These are phyloP conservation scores for Polytrichum commune DNA, from an alignment of 225 moss, liverwort and hornwort species.

Conservation along the genomic window DNA sequence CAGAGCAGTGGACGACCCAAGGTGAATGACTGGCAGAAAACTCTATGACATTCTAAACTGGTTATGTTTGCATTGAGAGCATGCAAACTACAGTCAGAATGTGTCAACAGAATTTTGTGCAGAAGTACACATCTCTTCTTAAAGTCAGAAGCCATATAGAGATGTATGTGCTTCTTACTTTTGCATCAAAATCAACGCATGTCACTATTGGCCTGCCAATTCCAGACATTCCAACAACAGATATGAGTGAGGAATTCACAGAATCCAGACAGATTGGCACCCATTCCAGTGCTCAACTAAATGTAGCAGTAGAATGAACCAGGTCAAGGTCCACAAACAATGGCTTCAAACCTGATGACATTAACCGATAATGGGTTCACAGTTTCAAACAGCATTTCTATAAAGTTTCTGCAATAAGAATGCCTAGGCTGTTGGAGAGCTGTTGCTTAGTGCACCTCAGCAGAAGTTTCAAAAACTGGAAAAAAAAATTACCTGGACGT, in stretches of 20 bases:
- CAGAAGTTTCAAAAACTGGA: not conserved
- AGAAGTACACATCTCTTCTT: slow-evolving; percentile 22
- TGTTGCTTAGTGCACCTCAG: not conserved
- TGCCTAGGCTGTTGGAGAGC: too few species aligned
- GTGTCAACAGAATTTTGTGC: slow-evolving; percentile 24
- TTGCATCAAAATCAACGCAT: slow-evolving; percentile 55
- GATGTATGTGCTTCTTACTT: slow-evolving; percentile 51
- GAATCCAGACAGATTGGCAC: not conserved
- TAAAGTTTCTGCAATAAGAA: too few species aligned
- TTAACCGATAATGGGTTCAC: too few species aligned
- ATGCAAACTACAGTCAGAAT: slow-evolving; percentile 24
- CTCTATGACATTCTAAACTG: not conserved
- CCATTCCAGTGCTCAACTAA: not conserved
- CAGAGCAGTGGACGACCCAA: not conserved
- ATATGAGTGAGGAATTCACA: not conserved
- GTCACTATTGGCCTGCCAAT: slow-evolving; percentile 51
- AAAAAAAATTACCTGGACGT: slow-evolving; percentile 32
- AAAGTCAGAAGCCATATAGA: slow-evolving; percentile 27
- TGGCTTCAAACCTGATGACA: too few species aligned
- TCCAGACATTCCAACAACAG: not conserved
- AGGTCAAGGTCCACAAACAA: too few species aligned
- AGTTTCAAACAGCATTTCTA: too few species aligned
- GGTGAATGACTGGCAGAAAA: not conserved
- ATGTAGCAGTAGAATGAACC: not conserved
- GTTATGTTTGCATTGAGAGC: slow-evolving; percentile 9